Evolutionary conservation across 2,329 filamentous ascomycete species (phyloP).

Genomic region (Fusarium setosum): DNA sequence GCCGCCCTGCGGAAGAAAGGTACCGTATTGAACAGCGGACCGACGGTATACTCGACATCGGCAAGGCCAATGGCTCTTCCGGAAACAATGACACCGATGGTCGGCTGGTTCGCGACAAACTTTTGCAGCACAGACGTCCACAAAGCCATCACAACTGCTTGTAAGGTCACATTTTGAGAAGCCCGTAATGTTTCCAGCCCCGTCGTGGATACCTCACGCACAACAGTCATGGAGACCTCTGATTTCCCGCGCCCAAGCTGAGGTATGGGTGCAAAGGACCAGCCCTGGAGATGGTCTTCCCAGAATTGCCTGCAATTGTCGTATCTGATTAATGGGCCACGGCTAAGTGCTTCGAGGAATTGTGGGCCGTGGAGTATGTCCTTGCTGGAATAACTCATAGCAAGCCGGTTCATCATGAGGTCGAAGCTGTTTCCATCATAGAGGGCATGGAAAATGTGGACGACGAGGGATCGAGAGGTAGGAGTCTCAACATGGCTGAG

Average conservation of each 20-base stretch:
- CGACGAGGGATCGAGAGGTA: conserved; percentile 55
- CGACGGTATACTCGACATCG: conserved; percentile 74
- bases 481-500: conserved; percentile 59
- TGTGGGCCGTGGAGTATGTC: conserved; percentile 53
- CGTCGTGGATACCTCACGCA: conserved; percentile 49
- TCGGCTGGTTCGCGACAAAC: conserved; percentile 58
- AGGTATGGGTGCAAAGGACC: conserved; percentile 31
- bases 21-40: conserved; percentile 91
- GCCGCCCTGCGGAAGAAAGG: conserved; percentile 70
- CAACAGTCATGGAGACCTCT: conserved; percentile 2
- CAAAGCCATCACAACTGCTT: conserved; percentile 80
- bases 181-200: conserved; percentile 65
- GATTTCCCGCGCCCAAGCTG: conserved; percentile 12
- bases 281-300: conserved; percentile 63
- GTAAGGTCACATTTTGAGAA: conserved; percentile 77
- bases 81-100: conserved; percentile 81
- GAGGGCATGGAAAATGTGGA: conserved; percentile 85
- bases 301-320: conserved; percentile 70
- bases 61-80: conserved; percentile 79
- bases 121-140: conserved; percentile 75
- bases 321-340: conserved; percentile 72
- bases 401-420: conserved; percentile 71
- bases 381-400: conserved; percentile 32
- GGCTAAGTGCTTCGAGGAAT: conserved; percentile 75
- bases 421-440: conserved; percentile 87